These are phyloP conservation scores for Epipyxis sp. DNA, from an alignment of 108 stramenopile species.

Conservation along the genomic window DNA sequence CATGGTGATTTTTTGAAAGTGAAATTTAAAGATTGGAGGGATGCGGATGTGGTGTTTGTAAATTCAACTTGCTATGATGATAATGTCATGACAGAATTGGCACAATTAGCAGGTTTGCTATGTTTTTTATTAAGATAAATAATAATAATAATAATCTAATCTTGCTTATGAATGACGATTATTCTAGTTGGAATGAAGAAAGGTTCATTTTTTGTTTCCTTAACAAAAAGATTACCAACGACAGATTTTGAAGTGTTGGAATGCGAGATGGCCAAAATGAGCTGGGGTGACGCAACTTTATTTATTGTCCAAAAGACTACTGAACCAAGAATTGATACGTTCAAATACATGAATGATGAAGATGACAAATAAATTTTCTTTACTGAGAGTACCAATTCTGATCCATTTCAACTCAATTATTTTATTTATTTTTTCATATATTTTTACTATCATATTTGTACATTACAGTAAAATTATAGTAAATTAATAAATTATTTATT, in stretches of 20 bases:
- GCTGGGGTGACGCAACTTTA: slow-evolving; percentile 51
- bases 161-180: not conserved
- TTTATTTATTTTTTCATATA: no score
- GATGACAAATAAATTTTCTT: no score
- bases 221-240: slow-evolving; percentile 44
- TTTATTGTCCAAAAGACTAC: slow-evolving; percentile 56
- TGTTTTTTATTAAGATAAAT: no score
- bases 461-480: no score
- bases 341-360: no score
- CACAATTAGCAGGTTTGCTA: slow-evolving; percentile 18
- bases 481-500: no score
- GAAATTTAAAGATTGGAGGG: slow-evolving; percentile 44
- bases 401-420: no score
- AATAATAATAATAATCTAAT: not conserved
- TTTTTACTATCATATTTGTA: no score
- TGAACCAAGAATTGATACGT: slow-evolving; percentile 31
- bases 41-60: slow-evolving; percentile 44
- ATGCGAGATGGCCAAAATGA: slow-evolving; percentile 49
- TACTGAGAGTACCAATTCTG: no score
- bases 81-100: slow-evolving; percentile 36
- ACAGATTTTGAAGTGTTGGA: slow-evolving; percentile 45
- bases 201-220: slow-evolving; percentile 48
- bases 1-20: slow-evolving; percentile 44
- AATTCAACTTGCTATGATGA: slow-evolving; percentile 55
- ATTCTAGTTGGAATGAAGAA: slow-evolving; percentile 43